phyloP scores from a whole-genome alignment of 345 rosid genomes.

The Eutrema heterophyllum region DNA sequence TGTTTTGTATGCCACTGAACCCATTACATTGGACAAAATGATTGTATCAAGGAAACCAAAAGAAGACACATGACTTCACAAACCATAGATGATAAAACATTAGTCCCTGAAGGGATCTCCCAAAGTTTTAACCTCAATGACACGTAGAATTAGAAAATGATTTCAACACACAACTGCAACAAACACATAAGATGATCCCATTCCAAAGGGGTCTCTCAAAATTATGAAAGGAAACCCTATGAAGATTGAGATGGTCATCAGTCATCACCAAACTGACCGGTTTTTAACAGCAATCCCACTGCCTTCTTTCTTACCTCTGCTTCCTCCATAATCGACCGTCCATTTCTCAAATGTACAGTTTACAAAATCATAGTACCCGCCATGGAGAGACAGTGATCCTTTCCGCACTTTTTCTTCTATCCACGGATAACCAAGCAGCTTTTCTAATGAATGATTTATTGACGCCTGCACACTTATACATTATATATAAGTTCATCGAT shows the following conservation, averaged over 20 bases:
- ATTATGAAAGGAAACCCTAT: background rate
- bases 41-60: background rate
- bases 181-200: background rate
- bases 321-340: constrained; percentile 66
- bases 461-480: constrained; percentile 49
- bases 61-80: background rate
- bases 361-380: constrained; percentile 83
- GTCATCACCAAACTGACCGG: constrained; percentile 60
- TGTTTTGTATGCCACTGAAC: background rate
- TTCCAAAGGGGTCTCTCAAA: background rate
- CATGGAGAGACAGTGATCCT: constrained; percentile 65
- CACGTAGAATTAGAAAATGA: background rate
- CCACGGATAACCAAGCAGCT: constrained; percentile 90
- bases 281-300: constrained; percentile 44
- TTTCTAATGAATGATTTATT: constrained; percentile 59
- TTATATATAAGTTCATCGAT: background rate
- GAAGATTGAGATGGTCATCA: background rate
- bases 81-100: background rate
- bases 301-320: constrained; percentile 40
- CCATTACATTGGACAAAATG: background rate
- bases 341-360: constrained; percentile 93
- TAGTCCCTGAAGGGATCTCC: background rate
- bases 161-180: constrained; percentile 19
- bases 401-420: constrained; percentile 70
- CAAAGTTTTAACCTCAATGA: background rate